Percentiles rank a stretch among this genome's conserved stretches.
phyloP scores from a whole-genome alignment of 2,329 filamentous ascomycete species.

The Paraphoma sp. region DNA sequence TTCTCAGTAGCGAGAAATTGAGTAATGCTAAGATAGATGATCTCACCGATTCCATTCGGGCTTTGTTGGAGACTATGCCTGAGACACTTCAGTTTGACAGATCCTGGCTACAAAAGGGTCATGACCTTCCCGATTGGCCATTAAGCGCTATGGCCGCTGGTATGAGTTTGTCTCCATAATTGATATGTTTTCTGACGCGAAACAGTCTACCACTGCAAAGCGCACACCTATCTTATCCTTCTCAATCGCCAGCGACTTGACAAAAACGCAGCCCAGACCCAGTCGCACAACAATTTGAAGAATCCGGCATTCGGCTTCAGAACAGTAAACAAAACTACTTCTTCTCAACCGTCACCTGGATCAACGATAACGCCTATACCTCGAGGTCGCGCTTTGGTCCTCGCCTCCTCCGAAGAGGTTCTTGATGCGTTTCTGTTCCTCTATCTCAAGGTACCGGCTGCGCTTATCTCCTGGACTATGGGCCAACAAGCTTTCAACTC shows the following conservation, averaged over 20 bases:
- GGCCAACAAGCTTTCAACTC: slow-evolving; percentile 59
- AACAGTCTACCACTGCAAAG: slow-evolving; percentile 54
- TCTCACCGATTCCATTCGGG: slow-evolving; percentile 53
- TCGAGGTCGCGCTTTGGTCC: slow-evolving; percentile 50
- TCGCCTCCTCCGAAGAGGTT: slow-evolving; percentile 51
- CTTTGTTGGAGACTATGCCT: slow-evolving; percentile 56
- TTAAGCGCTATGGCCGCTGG: slow-evolving; percentile 54
- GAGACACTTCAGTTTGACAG: slow-evolving; percentile 55
- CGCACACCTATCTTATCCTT: slow-evolving; percentile 57
- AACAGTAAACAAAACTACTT: slow-evolving; percentile 15
- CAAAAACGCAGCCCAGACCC: slow-evolving; percentile 10
- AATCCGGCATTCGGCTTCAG: slow-evolving; percentile 14
- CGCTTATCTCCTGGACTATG: slow-evolving; percentile 57
- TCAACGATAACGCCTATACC: slow-evolving; percentile 24
- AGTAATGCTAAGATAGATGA: slow-evolving; percentile 55
- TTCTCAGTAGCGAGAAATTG: slow-evolving; percentile 53
- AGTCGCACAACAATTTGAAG: neutral
- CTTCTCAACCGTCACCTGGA: slow-evolving; percentile 19
- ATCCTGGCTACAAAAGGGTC: slow-evolving; percentile 50
- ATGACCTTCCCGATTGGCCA: slow-evolving; percentile 55
- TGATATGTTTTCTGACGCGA: slow-evolving; percentile 15
- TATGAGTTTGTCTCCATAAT: slow-evolving; percentile 31
- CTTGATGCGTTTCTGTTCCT: slow-evolving; percentile 57
- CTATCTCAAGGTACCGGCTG: slow-evolving; percentile 50
- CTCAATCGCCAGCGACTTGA: slow-evolving; percentile 55